A percentile compares a stretch with the other conserved stretches of the same genome.
Evolutionary conservation across 352 stramenopile genomes (phyloP).

Genomic region (Phytophthora pistaciae): DNA sequence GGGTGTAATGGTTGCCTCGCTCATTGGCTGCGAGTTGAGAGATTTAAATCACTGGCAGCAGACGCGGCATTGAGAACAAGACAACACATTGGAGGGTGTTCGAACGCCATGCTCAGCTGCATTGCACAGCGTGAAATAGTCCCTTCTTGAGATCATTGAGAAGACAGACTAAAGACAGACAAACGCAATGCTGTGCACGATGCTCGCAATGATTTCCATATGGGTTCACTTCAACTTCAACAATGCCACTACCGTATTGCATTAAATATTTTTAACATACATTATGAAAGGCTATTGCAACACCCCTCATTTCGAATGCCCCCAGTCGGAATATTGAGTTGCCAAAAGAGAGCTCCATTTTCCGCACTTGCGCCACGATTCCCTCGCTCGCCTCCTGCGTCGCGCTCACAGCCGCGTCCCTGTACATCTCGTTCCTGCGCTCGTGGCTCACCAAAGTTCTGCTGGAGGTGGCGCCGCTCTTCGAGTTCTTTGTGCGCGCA

Average conservation of each 20-base stretch:
- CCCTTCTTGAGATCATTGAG: too few relatives aligned
- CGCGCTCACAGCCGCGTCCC: constrained; percentile 33
- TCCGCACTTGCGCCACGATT: constrained; percentile 23
- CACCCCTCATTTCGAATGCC: neutral
- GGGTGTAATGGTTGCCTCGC: neutral
- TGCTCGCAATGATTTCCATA: neutral
- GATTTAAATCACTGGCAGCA: too few relatives aligned
- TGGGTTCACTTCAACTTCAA: neutral
- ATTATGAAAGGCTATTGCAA: neutral
- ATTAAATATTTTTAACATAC: neutral
- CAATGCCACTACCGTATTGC: neutral
- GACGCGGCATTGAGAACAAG: too few relatives aligned
- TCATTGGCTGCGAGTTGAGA: too few relatives aligned
- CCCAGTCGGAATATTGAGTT: neutral
- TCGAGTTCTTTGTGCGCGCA: constrained; percentile 39
- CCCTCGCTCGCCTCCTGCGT: constrained; percentile 26
- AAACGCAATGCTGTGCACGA: too few relatives aligned
- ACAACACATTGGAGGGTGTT: too few relatives aligned
- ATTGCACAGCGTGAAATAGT: too few relatives aligned
- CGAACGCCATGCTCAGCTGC: too few relatives aligned
- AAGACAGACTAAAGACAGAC: too few relatives aligned
- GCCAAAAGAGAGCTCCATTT: neutral
- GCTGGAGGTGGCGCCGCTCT: constrained; percentile 29
- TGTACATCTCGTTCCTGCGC: constrained; percentile 47
- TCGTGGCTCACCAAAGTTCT: constrained; percentile 35